Evolutionary conservation across 345 rosid species (phyloP), one percentile per base, ranked within the genome.

Genomic region (Balakata baccata): DNA sequence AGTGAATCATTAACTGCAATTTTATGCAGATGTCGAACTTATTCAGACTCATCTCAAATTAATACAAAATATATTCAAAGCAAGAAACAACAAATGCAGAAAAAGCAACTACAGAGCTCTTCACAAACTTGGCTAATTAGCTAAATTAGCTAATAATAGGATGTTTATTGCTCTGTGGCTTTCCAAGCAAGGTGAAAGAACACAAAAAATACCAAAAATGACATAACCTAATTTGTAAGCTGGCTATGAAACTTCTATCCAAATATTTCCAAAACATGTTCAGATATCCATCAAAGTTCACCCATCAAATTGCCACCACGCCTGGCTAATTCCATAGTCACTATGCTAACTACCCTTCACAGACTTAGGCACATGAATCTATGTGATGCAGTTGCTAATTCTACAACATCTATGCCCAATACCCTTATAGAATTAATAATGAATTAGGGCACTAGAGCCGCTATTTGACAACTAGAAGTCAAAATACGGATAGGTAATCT

Each of bases 1-100:
- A 46, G 70, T 5, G 69, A 74, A 78, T 41, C 81, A 83, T 79
- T 69, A 81, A 65, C 90, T 87, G 87, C 78, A 78, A 72, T 66
- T 71, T 51, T 16, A 57, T 17, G 25, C 18, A 71, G 57, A 71
- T 0, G 5, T 17, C 18, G 29, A 8, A 71, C 46, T 23, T 3
- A 16, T 46, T 45, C 56, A 58, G 8, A 25, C 59, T 22, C 1
- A 59, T 46, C 13, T 20, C 39, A 56, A 59, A 70, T 9, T 2
- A 43, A 43, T 16, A 39, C 11, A 56, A 71, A 22, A 23, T 14
- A 23, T 54, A 56, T 20, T 39, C 39, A 16, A 49, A 52, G 12
- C 34, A 52, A 67, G 8, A 66, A 14, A 50, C 3, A 64, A 64
- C n/a, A 16, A 25, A 47, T 22, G 50, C 10, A 25, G 37, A 49